phyloP scores from a whole-genome alignment of 2,329 filamentous ascomycete species.

The Neoarthrinium moseri region DNA sequence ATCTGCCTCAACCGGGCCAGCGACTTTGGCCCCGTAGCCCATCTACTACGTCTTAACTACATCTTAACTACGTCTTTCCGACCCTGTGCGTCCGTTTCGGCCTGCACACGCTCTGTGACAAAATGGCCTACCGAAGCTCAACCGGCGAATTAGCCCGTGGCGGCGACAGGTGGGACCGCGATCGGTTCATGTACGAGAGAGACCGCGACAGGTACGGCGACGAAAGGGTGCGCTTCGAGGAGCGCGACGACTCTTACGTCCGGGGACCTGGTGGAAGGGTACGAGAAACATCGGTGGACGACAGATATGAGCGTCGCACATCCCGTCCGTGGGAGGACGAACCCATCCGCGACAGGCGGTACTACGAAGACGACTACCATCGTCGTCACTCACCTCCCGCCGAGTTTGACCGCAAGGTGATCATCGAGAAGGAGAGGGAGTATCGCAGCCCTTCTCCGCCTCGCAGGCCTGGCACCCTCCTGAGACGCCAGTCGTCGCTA shows the following conservation, averaged over 20 bases:
- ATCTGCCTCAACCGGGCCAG: neutral
- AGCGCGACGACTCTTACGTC: slow-evolving; percentile 48
- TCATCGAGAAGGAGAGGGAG: slow-evolving; percentile 51
- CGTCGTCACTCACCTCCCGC: slow-evolving; percentile 36
- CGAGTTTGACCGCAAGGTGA: slow-evolving; percentile 54
- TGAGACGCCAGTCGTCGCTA: slow-evolving; percentile 83
- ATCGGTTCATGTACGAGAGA: slow-evolving; percentile 45
- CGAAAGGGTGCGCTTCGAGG: slow-evolving; percentile 47
- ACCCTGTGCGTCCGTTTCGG: too few relatives aligned
- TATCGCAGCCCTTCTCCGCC: slow-evolving; percentile 48
- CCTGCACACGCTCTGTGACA: slow-evolving; percentile 4
- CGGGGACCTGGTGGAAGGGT: slow-evolving; percentile 34
- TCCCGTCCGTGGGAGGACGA: slow-evolving; percentile 46
- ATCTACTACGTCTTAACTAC: too few relatives aligned
- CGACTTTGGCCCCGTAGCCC: too few relatives aligned
- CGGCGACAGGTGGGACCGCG: slow-evolving; percentile 52
- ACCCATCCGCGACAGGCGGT: slow-evolving; percentile 47
- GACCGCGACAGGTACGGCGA: slow-evolving; percentile 45
- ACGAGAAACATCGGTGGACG: slow-evolving; percentile 48
- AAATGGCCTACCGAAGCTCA: slow-evolving; percentile 29
- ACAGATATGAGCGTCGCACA: slow-evolving; percentile 44
- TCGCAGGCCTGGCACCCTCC: slow-evolving; percentile 60
- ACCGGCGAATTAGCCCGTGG: slow-evolving; percentile 34
- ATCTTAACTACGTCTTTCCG: too few relatives aligned
- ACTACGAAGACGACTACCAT: slow-evolving; percentile 54